Evolutionary conservation across 2,329 filamentous ascomycete genomes (phyloP).

Genomic region (Penicillium sp.): DNA sequence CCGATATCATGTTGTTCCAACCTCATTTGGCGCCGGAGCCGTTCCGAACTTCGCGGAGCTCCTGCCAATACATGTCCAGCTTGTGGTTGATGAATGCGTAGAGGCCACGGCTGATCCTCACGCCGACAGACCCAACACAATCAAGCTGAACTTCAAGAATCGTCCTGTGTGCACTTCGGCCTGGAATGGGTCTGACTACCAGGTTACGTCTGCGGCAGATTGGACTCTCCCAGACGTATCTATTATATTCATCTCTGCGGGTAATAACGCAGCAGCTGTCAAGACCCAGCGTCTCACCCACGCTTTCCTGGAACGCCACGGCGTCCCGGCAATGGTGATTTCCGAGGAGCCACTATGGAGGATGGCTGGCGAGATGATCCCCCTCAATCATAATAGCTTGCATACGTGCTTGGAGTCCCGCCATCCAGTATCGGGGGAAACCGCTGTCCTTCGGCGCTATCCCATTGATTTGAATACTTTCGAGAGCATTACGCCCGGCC

Average conservation of each 20-base stretch:
- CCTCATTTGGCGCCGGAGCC: conserved; percentile 45
- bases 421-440: conserved; percentile 33
- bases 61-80: conserved; percentile 46
- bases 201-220: conserved; percentile 37
- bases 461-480: conserved; percentile 49
- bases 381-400: conserved; percentile 41
- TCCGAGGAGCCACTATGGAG: conserved; percentile 44
- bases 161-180: conserved; percentile 37
- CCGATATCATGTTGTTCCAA: conserved; percentile 48
- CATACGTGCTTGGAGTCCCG: conserved; percentile 45
- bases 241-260: conserved; percentile 43
- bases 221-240: conserved; percentile 48
- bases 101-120: conserved; percentile 30
- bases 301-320: conserved; percentile 43
- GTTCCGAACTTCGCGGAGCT: conserved; percentile 48
- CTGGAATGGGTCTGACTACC: conserved; percentile 38
- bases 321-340: conserved; percentile 44
- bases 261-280: conserved; percentile 28
- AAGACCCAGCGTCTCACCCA: conserved; percentile 36
- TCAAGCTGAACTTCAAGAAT: conserved; percentile 41
- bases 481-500: conserved; percentile 45
- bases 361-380: conserved; percentile 32
- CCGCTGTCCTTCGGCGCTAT: conserved; percentile 35
- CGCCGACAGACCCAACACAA: conserved; percentile 28
- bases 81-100: conserved; percentile 48